Evolutionary conservation across 2,329 filamentous ascomycete genomes (phyloP).

Genomic region (Trichoderma polysporum): DNA sequence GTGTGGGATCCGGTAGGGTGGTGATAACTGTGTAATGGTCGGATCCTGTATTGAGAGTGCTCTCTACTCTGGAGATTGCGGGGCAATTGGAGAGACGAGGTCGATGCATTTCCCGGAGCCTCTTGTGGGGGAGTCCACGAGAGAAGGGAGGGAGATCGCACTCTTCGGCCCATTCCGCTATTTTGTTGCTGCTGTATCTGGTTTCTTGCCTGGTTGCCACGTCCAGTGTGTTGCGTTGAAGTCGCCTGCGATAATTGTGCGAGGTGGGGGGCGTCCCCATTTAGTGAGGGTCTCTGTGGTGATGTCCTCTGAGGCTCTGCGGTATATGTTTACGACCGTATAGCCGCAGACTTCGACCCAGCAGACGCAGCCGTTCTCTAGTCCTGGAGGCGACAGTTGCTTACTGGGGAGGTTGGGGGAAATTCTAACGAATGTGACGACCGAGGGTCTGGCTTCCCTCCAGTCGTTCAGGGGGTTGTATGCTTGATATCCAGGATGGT

Average conservation of each 20-base stretch:
- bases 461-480: not conserved
- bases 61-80: conserved; percentile 14
- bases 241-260: not conserved
- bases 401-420: not conserved
- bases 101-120: not conserved
- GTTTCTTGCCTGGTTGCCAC: not conserved
- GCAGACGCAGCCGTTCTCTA: not conserved
- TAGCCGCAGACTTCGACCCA: not conserved
- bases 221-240: not conserved
- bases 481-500: not conserved
- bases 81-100: conserved; percentile 20
- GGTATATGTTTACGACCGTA: not conserved
- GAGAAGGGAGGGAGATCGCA: not conserved
- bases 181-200: not conserved
- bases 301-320: not conserved
- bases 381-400: not conserved
- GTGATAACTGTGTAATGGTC: conserved; percentile 22
- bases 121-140: not conserved
- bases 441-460: not conserved
- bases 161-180: not conserved
- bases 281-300: not conserved
- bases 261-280: not conserved
- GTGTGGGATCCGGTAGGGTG: conserved; percentile 5
- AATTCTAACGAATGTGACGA: not conserved
- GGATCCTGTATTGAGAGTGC: conserved; percentile 20